phyloP scores from a whole-genome alignment of 352 stramenopile genomes.

The Bremia lactucae region DNA sequence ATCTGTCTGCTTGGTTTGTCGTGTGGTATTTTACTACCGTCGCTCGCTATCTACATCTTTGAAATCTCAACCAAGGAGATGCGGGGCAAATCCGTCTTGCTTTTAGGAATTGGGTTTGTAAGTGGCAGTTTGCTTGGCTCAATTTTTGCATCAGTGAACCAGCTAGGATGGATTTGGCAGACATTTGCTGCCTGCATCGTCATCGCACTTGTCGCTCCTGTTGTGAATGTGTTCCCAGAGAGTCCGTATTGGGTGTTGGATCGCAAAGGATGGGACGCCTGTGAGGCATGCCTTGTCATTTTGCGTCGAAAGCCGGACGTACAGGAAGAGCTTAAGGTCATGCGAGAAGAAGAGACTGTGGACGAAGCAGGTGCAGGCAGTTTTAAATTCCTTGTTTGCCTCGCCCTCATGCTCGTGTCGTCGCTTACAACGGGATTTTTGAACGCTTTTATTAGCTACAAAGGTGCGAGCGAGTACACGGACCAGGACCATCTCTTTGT shows the following conservation, averaged over 20 bases:
- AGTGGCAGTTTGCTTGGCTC: constrained; percentile 39
- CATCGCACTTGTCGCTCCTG: constrained; percentile 54
- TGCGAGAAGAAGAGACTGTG: constrained; percentile 44
- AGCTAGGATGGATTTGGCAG: constrained; percentile 73
- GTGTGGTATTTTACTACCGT: constrained; percentile 56
- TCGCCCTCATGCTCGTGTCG: constrained; percentile 60
- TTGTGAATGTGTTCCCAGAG: constrained; percentile 66
- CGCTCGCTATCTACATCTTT: constrained; percentile 64
- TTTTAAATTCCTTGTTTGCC: constrained; percentile 57
- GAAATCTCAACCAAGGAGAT: constrained; percentile 75
- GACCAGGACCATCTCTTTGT: constrained; percentile 42
- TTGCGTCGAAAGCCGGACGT: constrained; percentile 60
- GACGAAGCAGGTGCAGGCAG: constrained; percentile 26
- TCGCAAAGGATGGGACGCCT: constrained; percentile 61
- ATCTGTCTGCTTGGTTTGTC: constrained; percentile 48
- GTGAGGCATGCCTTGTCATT: constrained; percentile 47
- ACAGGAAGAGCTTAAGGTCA: constrained; percentile 52
- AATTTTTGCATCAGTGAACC: constrained; percentile 43
- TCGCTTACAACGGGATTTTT: constrained; percentile 45
- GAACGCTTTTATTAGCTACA: constrained; percentile 48
- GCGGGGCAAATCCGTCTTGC: constrained; percentile 56
- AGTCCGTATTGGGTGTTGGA: constrained; percentile 70
- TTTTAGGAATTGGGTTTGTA: constrained; percentile 55
- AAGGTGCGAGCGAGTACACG: constrained; percentile 31
- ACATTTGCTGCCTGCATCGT: constrained; percentile 49